phyloP scores from a whole-genome alignment of 768 basidiomycete genomes.

The Mycena kentingensis region DNA sequence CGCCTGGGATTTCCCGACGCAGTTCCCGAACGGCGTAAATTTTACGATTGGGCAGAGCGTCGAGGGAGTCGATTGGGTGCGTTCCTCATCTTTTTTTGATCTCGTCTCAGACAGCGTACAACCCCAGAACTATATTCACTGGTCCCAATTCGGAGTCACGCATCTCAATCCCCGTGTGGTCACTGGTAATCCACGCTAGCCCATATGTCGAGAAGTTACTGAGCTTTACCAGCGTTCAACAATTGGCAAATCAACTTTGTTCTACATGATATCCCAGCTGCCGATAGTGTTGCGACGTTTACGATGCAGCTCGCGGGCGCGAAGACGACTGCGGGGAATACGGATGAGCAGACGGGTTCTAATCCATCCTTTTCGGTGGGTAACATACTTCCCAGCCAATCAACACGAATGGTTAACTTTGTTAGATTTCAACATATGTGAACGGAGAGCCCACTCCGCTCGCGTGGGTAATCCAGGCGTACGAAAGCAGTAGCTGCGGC shows the following conservation, averaged over 20 bases:
- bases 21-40: conserved; percentile 32
- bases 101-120: neutral
- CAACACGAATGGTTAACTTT: conserved; percentile 6
- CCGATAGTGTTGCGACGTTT: conserved; percentile 22
- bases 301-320: conserved; percentile 31
- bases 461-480: conserved; percentile 20
- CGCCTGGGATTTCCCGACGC: conserved; percentile 31
- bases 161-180: conserved; percentile 24
- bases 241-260: conserved; percentile 32
- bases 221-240: conserved; percentile 6
- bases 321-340: conserved; percentile 30
- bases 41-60: conserved; percentile 30
- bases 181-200: conserved; percentile 15
- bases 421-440: conserved; percentile 21
- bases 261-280: conserved; percentile 10
- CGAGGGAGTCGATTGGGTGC: conserved; percentile 25
- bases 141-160: conserved; percentile 30
- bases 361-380: conserved; percentile 12
- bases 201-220: conserved; percentile 9
- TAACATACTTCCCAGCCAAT: neutral
- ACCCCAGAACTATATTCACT: conserved; percentile 30
- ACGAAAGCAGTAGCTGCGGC: conserved; percentile 30
- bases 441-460: conserved; percentile 6
- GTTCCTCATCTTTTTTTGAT: neutral
- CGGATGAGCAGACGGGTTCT: conserved; percentile 18